Percentiles rank a stretch among this genome's conserved stretches.
These are phyloP conservation scores for Citrus hindsii DNA, from an alignment of 345 rosid species.

Conservation along the genomic window DNA sequence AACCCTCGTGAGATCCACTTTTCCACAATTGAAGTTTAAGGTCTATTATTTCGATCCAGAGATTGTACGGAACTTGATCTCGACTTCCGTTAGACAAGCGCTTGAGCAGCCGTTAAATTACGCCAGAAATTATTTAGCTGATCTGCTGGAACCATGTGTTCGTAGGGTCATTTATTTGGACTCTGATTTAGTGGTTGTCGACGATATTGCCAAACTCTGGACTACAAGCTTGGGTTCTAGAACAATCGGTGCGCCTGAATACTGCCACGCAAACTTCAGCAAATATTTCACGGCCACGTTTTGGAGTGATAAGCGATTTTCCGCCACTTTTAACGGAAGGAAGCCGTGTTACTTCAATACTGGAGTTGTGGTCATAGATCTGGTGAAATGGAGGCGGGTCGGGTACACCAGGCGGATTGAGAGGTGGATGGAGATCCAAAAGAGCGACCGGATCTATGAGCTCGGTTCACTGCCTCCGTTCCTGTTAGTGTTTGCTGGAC, in stretches of 20 bases:
- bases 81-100: constrained; percentile 89
- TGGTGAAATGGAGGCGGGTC: constrained; percentile 70
- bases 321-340: constrained; percentile 55
- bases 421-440: constrained; percentile 98
- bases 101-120: constrained; percentile 93
- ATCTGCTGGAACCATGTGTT: constrained; percentile 82
- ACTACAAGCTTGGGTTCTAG: constrained; percentile 49
- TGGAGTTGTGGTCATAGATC: constrained; percentile 97
- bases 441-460: constrained; percentile 79
- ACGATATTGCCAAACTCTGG: constrained; percentile 83
- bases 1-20: constrained; percentile 68
- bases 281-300: constrained; percentile 77
- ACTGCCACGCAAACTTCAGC: constrained; percentile 92
- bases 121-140: constrained; percentile 85
- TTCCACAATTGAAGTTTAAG: constrained; percentile 84
- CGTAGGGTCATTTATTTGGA: constrained; percentile 82
- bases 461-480: constrained; percentile 94
- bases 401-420: constrained; percentile 79
- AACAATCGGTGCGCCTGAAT: constrained; percentile 95
- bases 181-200: constrained; percentile 88
- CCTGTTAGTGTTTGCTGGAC: constrained; percentile 76
- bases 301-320: constrained; percentile 56
- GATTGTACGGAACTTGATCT: constrained; percentile 69
- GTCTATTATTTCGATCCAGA: constrained; percentile 81
- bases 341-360: constrained; percentile 86